Evolutionary conservation across 1,284 basidiomycete species (phyloP).

Genomic region (Leccinum insolens): DNA sequence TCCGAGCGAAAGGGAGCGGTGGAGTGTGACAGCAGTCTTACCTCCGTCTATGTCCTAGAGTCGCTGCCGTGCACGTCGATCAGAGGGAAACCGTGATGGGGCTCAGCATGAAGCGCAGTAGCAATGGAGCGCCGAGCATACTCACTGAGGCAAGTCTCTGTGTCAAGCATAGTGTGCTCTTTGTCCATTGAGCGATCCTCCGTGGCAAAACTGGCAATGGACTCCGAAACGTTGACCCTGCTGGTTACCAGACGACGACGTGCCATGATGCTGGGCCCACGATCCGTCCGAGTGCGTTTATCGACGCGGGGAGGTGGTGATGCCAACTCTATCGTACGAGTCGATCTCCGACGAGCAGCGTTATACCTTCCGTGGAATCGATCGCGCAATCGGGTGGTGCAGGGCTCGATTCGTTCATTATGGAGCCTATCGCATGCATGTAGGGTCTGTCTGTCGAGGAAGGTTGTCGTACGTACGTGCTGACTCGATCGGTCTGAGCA

Average conservation of each 20-base stretch:
- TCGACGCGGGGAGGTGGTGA: not conserved
- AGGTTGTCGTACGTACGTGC: not conserved
- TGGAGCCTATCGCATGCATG: not conserved
- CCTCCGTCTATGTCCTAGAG: too few species aligned
- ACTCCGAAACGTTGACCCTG: not conserved
- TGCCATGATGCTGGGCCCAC: not conserved
- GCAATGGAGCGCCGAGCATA: not conserved
- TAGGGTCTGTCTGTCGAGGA: too few species aligned
- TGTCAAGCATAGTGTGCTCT: not conserved
- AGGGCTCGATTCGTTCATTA: not conserved
- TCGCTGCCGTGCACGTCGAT: too few species aligned
- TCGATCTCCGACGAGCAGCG: not conserved
- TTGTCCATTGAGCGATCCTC: not conserved
- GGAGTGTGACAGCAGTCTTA: too few species aligned
- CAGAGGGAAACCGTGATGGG: too few species aligned
- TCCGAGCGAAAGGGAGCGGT: too few species aligned
- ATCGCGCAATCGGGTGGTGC: not conserved
- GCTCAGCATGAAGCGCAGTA: too few species aligned
- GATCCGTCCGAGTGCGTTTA: not conserved
- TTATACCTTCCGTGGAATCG: not conserved
- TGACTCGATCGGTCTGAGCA: not conserved
- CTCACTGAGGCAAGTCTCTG: not conserved
- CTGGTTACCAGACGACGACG: not conserved
- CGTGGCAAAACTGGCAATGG: not conserved
- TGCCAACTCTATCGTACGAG: not conserved